These are phyloP conservation scores for Phaeodactylum tricornutum DNA, from an alignment of 108 stramenopile genomes.

Conservation along the genomic window DNA sequence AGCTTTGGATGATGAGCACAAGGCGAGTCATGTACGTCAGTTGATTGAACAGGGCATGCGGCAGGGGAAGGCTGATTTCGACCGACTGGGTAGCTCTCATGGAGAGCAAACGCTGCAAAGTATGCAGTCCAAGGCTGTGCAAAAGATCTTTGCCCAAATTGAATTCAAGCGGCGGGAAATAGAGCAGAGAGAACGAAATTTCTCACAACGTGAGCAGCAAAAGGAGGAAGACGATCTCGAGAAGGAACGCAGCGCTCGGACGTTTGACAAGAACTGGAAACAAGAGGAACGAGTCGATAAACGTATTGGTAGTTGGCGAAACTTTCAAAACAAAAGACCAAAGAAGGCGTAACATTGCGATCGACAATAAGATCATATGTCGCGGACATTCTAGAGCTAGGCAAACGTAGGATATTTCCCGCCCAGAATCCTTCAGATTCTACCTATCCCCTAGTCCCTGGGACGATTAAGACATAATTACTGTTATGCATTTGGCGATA, in stretches of 20 bases:
- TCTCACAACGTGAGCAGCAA: conserved; percentile 67
- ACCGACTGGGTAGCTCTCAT: background rate
- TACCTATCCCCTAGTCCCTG: no score
- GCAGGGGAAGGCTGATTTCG: conserved; percentile 49
- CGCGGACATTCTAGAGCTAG: no score
- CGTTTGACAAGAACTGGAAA: conserved; percentile 73
- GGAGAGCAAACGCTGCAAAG: conserved; percentile 21
- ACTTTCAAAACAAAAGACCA: conserved; percentile 41
- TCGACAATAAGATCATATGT: no score
- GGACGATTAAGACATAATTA: no score
- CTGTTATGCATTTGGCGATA: no score
- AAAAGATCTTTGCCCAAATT: conserved; percentile 76
- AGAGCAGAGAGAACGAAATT: conserved; percentile 57
- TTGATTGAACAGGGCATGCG: conserved; percentile 69
- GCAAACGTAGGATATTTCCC: no score
- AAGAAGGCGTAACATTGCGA: no score
- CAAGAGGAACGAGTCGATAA: conserved; percentile 68
- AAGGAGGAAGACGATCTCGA: conserved; percentile 73
- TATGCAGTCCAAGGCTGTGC: conserved; percentile 48
- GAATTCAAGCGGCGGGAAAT: conserved; percentile 71
- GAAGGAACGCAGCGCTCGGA: conserved; percentile 51
- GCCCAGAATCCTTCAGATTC: no score
- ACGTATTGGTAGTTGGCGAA: conserved; percentile 83
- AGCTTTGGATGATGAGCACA: conserved; percentile 42
- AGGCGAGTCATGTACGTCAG: conserved; percentile 37